Evolutionary conservation across 1,284 basidiomycete genomes (phyloP).

Genomic region (Mycena citricolor): DNA sequence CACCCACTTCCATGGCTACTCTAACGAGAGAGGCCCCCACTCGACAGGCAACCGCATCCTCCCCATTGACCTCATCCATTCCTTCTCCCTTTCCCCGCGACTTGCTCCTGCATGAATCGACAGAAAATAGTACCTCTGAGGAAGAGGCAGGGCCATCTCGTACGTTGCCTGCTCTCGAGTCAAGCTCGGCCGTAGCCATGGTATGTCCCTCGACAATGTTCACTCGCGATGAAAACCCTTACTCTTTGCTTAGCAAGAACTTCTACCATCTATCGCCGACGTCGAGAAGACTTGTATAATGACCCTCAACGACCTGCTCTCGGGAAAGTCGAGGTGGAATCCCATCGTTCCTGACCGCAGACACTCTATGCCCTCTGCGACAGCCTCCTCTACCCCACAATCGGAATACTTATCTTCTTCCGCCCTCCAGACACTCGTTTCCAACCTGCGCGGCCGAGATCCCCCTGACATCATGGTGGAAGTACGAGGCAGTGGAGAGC

Average conservation of each 20-base stretch:
- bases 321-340: constrained; percentile 49
- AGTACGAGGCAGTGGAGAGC: constrained; percentile 38
- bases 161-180: constrained; percentile 11
- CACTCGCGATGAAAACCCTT: background rate
- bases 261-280: constrained; percentile 65
- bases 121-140: constrained; percentile 5
- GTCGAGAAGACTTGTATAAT: constrained; percentile 73
- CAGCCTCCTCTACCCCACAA: constrained; percentile 35
- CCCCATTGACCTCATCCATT: constrained; percentile 23
- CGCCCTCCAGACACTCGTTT: constrained; percentile 62
- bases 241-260: constrained; percentile 44
- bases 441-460: constrained; percentile 56
- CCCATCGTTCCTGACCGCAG: constrained; percentile 62
- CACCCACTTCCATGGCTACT: no score
- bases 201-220: background rate
- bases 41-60: no score
- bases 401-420: constrained; percentile 40
- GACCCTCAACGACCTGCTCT: constrained; percentile 72
- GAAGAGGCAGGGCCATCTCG: constrained; percentile 12
- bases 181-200: constrained; percentile 12
- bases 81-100: constrained; percentile 28
- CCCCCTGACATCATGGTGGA: constrained; percentile 44
- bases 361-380: constrained; percentile 57
- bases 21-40: no score
- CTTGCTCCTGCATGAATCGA: constrained; percentile 16